A percentile compares a stretch with the other conserved stretches of the same genome.
Conservation (phyloP, 306 rosid genomes). For the Rosa lucieae region DNA sequence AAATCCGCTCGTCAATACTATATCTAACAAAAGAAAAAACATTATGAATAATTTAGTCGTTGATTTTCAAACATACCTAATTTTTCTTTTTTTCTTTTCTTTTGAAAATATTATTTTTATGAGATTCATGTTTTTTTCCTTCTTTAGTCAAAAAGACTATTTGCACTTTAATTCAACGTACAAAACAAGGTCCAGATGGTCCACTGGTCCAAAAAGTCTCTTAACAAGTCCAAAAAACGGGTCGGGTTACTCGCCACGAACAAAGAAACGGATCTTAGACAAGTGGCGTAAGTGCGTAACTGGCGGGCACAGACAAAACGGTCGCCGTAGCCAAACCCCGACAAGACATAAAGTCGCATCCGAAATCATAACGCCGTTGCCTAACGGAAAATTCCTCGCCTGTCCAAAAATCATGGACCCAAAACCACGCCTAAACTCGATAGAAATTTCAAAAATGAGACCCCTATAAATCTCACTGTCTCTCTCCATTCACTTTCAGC, state of each 20-base stretch:
- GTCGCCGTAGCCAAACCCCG: not conserved
- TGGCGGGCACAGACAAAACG: slow-evolving; percentile 29
- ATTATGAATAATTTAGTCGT: too few species aligned
- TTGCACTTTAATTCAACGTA: not conserved
- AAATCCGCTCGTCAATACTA: too few species aligned
- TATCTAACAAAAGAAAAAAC: too few species aligned
- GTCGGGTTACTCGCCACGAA: not conserved
- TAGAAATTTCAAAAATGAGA: not conserved
- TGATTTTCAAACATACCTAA: not conserved
- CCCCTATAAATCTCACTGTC: not conserved
- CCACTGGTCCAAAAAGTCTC: not conserved
- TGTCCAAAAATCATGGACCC: not conserved
- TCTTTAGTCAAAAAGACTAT: not conserved
- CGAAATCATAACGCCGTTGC: not conserved
- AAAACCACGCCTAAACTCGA: not conserved
- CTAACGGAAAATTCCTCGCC: not conserved
- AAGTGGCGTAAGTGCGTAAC: slow-evolving; percentile 58
- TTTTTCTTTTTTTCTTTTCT: too few species aligned
- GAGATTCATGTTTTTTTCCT: too few species aligned
- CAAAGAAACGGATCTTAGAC: not conserved
- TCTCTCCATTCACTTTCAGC: slow-evolving; percentile 2
- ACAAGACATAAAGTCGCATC: slow-evolving; percentile 11
- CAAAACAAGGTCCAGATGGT: not conserved
- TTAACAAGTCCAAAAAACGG: not conserved
- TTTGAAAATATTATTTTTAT: too few species aligned